Conservation (phyloP, 305 asterid genomes). For the Fraxinus nigra region DNA sequence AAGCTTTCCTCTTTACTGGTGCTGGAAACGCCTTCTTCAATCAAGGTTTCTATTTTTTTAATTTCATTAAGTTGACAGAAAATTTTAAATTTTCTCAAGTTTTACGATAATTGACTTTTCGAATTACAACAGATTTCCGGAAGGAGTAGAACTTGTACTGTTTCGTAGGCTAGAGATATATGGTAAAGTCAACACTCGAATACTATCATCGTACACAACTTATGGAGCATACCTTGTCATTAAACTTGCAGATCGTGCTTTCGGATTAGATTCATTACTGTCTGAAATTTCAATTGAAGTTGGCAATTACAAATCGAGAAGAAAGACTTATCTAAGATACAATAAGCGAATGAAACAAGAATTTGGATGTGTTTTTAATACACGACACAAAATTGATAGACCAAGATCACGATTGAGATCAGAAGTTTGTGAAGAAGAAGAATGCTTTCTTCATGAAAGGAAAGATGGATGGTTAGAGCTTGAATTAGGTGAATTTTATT, state of each 20-base stretch:
- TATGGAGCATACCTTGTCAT: constrained; percentile 57
- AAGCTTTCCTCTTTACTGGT: constrained; percentile 50
- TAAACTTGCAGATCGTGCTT: constrained; percentile 49
- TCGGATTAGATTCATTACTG: constrained; percentile 46
- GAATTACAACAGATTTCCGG: constrained; percentile 38
- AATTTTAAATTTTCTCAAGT: too few species aligned
- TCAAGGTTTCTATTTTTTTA: constrained; percentile 45
- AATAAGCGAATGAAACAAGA: not conserved
- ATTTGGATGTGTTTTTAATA: not conserved
- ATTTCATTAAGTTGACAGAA: not conserved
- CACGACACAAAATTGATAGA: not conserved
- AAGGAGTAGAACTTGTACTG: constrained; percentile 59
- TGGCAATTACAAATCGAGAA: constrained; percentile 26
- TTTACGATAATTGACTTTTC: not conserved
- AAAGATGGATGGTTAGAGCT: constrained; percentile 69
- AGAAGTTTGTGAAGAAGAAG: constrained; percentile 16
- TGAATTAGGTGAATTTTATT: constrained; percentile 62
- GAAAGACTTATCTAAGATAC: constrained; percentile 22
- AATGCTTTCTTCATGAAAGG: constrained; percentile 30
- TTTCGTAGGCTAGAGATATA: constrained; percentile 56
- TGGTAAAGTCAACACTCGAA: constrained; percentile 37
- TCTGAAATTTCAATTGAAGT: constrained; percentile 45
- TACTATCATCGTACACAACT: constrained; percentile 53
- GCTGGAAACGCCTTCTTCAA: constrained; percentile 52
- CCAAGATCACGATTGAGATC: not conserved